phyloP scores from a whole-genome alignment of 352 stramenopile genomes.

The Thalassiosira mediterranea region DNA sequence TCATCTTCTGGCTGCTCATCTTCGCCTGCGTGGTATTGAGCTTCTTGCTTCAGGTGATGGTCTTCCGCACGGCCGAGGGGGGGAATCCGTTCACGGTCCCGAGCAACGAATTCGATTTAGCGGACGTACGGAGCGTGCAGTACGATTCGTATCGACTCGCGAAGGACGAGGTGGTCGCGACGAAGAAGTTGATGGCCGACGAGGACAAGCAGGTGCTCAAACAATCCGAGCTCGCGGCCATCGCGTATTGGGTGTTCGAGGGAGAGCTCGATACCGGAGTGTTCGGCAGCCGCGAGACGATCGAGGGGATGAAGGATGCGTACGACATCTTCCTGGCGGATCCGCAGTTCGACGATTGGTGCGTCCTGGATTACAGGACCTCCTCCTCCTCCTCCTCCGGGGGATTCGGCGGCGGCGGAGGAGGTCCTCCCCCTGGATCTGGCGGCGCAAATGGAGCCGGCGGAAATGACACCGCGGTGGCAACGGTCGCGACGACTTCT shows the following conservation, averaged over 20 bases:
- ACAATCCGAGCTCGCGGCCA: conserved; percentile 24
- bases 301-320: conserved; percentile 53
- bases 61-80: conserved; percentile 42
- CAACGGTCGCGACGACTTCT: background rate
- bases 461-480: conserved; percentile 3
- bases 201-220: conserved; percentile 6
- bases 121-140: conserved; percentile 49
- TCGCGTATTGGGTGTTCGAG: conserved; percentile 58
- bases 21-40: conserved; percentile 25
- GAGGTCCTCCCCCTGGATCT: no score
- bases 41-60: conserved; percentile 34
- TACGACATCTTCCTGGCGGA: conserved; percentile 56
- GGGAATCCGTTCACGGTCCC: conserved; percentile 61
- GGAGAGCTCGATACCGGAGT: conserved; percentile 28
- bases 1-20: conserved; percentile 56
- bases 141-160: conserved; percentile 59
- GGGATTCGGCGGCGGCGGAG: no score
- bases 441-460: no score
- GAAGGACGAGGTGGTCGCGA: conserved; percentile 32
- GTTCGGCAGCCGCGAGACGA: conserved; percentile 34
- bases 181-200: conserved; percentile 1
- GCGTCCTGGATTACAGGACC: conserved; percentile 42
- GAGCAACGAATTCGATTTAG: conserved; percentile 51
- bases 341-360: conserved; percentile 43
- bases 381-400: background rate